Evolutionary conservation across 1,284 basidiomycete genomes (phyloP), one percentile per base, ranked within the genome.

Genomic region (Ganoderma resinaceum): DNA sequence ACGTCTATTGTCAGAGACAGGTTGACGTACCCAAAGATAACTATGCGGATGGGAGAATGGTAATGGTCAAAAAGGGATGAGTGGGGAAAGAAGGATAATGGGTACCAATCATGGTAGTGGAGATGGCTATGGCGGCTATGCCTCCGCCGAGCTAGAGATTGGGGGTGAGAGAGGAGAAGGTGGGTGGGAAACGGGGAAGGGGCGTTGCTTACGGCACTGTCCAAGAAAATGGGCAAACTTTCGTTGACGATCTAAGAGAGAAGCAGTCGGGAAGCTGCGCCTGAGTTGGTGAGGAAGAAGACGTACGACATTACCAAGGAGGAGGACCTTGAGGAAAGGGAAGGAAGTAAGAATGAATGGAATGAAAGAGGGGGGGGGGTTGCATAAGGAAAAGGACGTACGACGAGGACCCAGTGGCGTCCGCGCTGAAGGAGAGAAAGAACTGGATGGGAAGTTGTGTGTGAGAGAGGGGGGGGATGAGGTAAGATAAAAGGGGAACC

Each of bases 371-470:
- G 29, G 9, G 33, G 16, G 12, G 23, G n/a, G n/a, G n/a, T n/a
- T n/a, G n/a, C n/a, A n/a, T n/a, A n/a, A n/a, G n/a, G 35, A 23
- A 31, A 16, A 12, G 38, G 35, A 86, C 91, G 70, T 77, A 95
- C 93, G 61, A 97, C 95, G 26, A 98, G 87, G 14, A 98, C 95
- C 96, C 97, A 98, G 80, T 98, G 97, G 14, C 95, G 87, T 0
- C 96, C 95, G 75, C 87, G 91, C 62, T 82, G 83, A 80, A 98
- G 89, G 2, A 98, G 84, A n/a, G 81, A 83, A 52, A 96, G 80
- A 0, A 97, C 95, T 92, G 70, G n/a, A 16, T 7, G 23, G 23
- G 5, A 14, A 11, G 20, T 55, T 18, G 43, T n/a, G 43, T n/a
- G 43, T 23, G 43, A 60, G 52, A 42, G 18, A 59, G 6, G n/a